Conservation (phyloP, 2,329 filamentous ascomycete genomes). For the Daldinia eschscholtzii region DNA sequence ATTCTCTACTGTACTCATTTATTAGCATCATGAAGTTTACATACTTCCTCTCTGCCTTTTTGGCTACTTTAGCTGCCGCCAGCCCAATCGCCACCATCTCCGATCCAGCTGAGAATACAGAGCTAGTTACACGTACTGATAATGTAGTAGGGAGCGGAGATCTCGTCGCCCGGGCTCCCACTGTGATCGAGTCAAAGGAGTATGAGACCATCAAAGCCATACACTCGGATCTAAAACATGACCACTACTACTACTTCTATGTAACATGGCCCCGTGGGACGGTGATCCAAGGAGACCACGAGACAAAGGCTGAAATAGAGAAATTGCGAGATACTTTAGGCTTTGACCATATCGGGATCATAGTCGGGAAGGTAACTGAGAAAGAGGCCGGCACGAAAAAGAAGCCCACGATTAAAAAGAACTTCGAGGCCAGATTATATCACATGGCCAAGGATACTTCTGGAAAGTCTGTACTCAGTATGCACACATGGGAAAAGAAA, state of each 20-base stretch:
- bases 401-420: conserved; percentile 14
- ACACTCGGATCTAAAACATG: conserved; percentile 4
- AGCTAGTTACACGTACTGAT: conserved; percentile 3
- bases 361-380: conserved; percentile 34
- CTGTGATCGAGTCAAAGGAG: conserved; percentile 3
- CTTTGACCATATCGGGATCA: conserved; percentile 34
- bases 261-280: conserved; percentile 9
- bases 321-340: conserved; percentile 28
- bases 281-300: conserved; percentile 10
- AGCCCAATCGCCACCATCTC: conserved; percentile 26
- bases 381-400: conserved; percentile 19
- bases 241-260: conserved; percentile 34
- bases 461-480: not conserved
- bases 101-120: conserved; percentile 4
- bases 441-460: conserved; percentile 30
- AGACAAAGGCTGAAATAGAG: conserved; percentile 21
- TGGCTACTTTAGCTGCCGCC: conserved; percentile 32
- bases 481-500: conserved; percentile 9
- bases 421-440: conserved; percentile 25
- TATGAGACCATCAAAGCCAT: not conserved
- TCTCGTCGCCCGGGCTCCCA: not conserved
- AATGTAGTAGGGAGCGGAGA: conserved; percentile 5
- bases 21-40: conserved; percentile 32
- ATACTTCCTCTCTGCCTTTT: conserved; percentile 35
- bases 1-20: not conserved